Evolutionary conservation across 2,329 filamentous ascomycete genomes (phyloP).

Genomic region (Colletotrichum sidae): DNA sequence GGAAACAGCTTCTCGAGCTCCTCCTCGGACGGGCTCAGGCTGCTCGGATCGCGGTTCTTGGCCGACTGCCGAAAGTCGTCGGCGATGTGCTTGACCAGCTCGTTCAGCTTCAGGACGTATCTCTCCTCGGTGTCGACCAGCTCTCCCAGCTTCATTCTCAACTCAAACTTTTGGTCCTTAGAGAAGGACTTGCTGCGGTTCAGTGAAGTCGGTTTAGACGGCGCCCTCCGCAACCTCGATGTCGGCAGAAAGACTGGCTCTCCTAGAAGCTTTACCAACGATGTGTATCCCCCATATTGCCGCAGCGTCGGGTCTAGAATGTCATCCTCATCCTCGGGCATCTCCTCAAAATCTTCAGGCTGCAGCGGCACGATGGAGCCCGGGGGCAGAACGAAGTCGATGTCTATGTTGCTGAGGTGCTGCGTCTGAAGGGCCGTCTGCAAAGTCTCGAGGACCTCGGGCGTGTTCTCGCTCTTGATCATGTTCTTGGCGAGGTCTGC

Average conservation of each 20-base stretch:
- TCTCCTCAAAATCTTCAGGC: constrained; percentile 68
- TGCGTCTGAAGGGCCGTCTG: constrained; percentile 83
- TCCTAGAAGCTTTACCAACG: constrained; percentile 82
- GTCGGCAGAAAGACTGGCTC: constrained; percentile 90
- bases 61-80: constrained; percentile 82
- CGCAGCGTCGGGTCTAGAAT: constrained; percentile 71
- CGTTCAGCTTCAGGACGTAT: constrained; percentile 89
- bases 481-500: constrained; percentile 90
- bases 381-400: constrained; percentile 87
- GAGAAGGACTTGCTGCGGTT: constrained; percentile 83
- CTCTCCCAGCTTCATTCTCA: constrained; percentile 90
- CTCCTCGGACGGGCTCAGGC: constrained; percentile 77
- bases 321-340: constrained; percentile 73
- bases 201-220: constrained; percentile 85
- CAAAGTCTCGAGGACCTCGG: constrained; percentile 78
- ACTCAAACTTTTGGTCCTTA: constrained; percentile 83
- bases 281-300: constrained; percentile 82
- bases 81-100: constrained; percentile 84
- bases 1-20: constrained; percentile 85
- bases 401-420: constrained; percentile 84
- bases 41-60: constrained; percentile 66
- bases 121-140: constrained; percentile 93
- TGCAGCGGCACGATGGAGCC: constrained; percentile 78
- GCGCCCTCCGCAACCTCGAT: constrained; percentile 83
- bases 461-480: constrained; percentile 81